Base-by-base conservation (phyloP, 2,329 filamentous ascomycete genomes). In the Colletotrichum sp. region DNA sequence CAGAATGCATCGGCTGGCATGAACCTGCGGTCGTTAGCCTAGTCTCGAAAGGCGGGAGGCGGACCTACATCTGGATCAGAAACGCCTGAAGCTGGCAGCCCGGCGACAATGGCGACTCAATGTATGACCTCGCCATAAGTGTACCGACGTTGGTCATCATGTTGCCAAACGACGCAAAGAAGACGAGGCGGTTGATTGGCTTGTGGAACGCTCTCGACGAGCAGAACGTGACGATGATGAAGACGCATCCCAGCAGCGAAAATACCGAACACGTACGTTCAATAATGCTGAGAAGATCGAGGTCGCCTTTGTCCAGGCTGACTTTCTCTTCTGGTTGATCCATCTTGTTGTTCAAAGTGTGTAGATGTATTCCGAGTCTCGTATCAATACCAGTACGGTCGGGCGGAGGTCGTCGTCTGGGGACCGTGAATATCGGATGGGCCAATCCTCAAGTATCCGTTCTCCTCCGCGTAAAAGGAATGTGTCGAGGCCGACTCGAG, bases 161-260 rank as follows among this genome's bases (percentile, higher is more conserved):
- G 80, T 98, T 97, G 10, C 95, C 95, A 80, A 95, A 94, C 0
- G 94, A 94, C 8, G 95, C 95, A 82, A 94, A 97, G 83, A 97
- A 96, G 12, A 96, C 92, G 0, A 97, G 88, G 21, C 95, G 90
- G 81, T 97, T 97, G 85, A 97, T 96, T n/a, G 95, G 94, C 81
- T 96, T 96, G 80, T 94, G 94, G 81, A 97, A 97, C 7, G 89
- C 89, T 18, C 88, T 89, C 36, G 93, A 94, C n/a, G 84, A 83
- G 34, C 90, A 84, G 81, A 96, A 97, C 4, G 94, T 96, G 71
- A 87, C 79, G 69, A 96, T 91, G 80, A 96, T 94, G 81, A 96
- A 91, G 36, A 92, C 79, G 58, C 92, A 94, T 72, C 94, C 94
- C 3, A 93, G 67, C 1, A 97, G 83, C 1, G 95, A 96, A 58